Conservation (phyloP, 2,329 filamentous ascomycete genomes). For the Berkeleyomyces basicola region DNA sequence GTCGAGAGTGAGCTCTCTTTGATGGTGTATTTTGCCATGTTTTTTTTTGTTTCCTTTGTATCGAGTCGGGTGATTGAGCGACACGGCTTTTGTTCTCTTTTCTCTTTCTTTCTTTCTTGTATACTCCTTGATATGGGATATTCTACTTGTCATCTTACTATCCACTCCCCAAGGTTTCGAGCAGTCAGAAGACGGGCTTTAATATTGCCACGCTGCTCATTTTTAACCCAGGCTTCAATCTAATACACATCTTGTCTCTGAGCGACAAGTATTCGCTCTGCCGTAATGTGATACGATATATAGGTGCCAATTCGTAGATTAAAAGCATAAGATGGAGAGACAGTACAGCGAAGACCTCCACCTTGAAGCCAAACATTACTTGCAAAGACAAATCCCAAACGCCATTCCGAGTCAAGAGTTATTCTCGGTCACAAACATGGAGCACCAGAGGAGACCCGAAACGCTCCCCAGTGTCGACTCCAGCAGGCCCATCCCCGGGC, state of each 20-base stretch:
- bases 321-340: neutral
- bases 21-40: neutral
- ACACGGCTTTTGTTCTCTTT: neutral
- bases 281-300: too few species aligned
- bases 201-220: constrained; percentile 10
- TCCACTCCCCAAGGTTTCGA: neutral
- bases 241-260: too few species aligned
- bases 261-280: too few species aligned
- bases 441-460: neutral
- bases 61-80: neutral
- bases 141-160: neutral
- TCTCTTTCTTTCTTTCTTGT: constrained; percentile 6
- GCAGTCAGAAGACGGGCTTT: neutral
- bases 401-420: neutral
- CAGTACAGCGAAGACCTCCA: neutral
- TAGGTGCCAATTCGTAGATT: neutral
- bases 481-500: constrained; percentile 26
- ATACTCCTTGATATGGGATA: constrained; percentile 3
- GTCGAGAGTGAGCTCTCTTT: constrained; percentile 94
- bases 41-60: neutral
- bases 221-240: constrained; percentile 7
- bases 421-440: constrained; percentile 7
- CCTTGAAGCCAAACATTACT: neutral
- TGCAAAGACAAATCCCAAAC: constrained; percentile 3
- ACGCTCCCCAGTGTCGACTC: neutral